A percentile compares a stretch with the other conserved stretches of the same genome.
Conservation (phyloP, 2,329 filamentous ascomycete genomes). For the Xylariaceae sp. region DNA sequence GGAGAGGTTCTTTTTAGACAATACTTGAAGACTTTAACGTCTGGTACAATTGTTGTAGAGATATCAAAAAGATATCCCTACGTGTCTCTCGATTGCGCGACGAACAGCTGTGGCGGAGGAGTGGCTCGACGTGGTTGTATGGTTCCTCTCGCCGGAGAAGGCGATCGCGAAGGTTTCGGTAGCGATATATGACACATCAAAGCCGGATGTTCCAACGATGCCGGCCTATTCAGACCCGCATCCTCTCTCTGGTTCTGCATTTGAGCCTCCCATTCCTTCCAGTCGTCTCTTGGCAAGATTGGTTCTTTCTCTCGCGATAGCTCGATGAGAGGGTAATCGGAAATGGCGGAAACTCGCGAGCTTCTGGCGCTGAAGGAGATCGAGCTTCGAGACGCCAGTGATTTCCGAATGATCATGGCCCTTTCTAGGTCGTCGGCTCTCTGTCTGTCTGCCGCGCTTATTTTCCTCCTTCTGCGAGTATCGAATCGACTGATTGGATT, state of each 20-base stretch:
- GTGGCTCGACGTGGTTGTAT: constrained; percentile 1
- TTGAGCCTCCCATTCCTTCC: constrained; percentile 37
- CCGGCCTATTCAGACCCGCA: constrained; percentile 14
- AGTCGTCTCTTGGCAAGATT: constrained; percentile 26
- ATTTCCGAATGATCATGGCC: constrained; percentile 27
- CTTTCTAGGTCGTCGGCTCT: constrained; percentile 24
- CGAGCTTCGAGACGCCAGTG: constrained; percentile 24
- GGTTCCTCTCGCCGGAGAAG: constrained; percentile 11
- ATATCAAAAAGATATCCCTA: no score
- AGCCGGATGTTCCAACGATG: constrained; percentile 21
- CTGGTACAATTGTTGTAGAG: no score
- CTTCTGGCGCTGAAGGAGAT: constrained; percentile 6
- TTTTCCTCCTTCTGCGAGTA: constrained; percentile 9
- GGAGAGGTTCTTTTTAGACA: no score
- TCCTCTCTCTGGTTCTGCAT: constrained; percentile 23
- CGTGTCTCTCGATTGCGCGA: background rate
- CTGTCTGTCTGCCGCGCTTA: constrained; percentile 14
- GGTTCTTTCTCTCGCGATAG: constrained; percentile 18
- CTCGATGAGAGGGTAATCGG: constrained; percentile 12
- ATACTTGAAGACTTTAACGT: no score
- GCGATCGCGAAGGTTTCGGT: constrained; percentile 13
- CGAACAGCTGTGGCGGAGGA: constrained; percentile 8
- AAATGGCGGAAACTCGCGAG: constrained; percentile 6
- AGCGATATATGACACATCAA: constrained; percentile 12
- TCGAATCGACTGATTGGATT: constrained; percentile 1